These are phyloP conservation scores for Aspergillus sp. DNA, from an alignment of 2,329 filamentous ascomycete species.

Conservation along the genomic window DNA sequence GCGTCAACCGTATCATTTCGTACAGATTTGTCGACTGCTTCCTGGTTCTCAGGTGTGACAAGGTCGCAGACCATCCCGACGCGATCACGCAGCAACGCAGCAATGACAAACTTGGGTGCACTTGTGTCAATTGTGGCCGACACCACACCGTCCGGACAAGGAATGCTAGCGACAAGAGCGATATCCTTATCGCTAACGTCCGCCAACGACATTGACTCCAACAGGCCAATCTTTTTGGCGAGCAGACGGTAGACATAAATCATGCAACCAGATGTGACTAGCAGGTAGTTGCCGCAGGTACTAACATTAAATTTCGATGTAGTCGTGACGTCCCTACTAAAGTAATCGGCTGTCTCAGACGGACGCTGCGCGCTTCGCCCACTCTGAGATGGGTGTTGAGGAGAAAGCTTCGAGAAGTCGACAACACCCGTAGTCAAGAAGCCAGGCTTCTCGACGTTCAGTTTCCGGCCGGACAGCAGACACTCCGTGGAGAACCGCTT, in stretches of 20 bases:
- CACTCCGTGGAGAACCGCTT: conserved; percentile 45
- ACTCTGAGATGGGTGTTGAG: background rate
- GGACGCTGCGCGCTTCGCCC: conserved; percentile 5
- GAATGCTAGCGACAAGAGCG: conserved; percentile 46
- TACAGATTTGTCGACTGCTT: conserved; percentile 13
- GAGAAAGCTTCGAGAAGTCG: conserved; percentile 20
- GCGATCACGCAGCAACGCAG: conserved; percentile 54
- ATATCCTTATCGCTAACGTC: conserved; percentile 27
- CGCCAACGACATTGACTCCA: conserved; percentile 15
- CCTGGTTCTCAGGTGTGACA: conserved; percentile 1
- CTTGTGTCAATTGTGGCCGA: conserved; percentile 59
- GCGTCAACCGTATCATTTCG: conserved; percentile 6
- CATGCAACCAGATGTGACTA: conserved; percentile 48
- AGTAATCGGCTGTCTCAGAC: conserved; percentile 4
- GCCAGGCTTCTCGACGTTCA: conserved; percentile 21
- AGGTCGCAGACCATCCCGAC: conserved; percentile 57
- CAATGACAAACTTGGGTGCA: conserved; percentile 48
- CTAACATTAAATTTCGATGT: conserved; percentile 47
- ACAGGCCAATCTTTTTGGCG: conserved; percentile 8
- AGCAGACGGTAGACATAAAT: conserved; percentile 52
- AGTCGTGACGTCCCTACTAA: conserved; percentile 11
- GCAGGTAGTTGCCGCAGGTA: conserved; percentile 52
- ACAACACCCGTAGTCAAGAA: conserved; percentile 35
- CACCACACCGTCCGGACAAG: conserved; percentile 52
- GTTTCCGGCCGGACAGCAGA: conserved; percentile 33